Evolutionary conservation across 1,284 basidiomycete species (phyloP).

Genomic region (Rhodotorula sp.): DNA sequence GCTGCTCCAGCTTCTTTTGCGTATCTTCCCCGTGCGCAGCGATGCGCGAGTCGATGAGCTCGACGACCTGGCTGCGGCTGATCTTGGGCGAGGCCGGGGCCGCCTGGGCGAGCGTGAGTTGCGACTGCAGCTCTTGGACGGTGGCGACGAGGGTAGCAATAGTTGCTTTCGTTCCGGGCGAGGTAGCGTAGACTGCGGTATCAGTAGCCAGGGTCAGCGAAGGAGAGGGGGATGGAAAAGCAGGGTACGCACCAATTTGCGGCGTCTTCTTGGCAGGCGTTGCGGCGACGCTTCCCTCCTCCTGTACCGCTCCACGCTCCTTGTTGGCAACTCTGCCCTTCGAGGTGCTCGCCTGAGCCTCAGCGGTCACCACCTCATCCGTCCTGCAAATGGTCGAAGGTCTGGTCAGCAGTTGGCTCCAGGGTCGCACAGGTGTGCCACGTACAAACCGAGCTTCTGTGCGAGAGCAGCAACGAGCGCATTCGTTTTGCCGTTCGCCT

Average conservation of each 20-base stretch:
- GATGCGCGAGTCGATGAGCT: background rate
- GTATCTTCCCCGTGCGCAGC: background rate
- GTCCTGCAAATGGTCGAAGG: too few species aligned
- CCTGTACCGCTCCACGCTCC: too few species aligned
- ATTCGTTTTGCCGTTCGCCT: conserved; percentile 23
- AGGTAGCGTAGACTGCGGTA: background rate
- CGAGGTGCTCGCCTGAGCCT: too few species aligned
- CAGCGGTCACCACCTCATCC: too few species aligned
- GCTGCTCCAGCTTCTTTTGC: background rate
- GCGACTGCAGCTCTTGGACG: conserved; percentile 4
- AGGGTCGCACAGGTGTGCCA: background rate
- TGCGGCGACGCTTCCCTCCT: too few species aligned
- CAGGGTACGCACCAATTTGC: too few species aligned
- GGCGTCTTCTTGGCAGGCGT: too few species aligned
- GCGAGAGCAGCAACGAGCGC: conserved; percentile 5
- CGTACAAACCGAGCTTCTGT: conserved; percentile 3
- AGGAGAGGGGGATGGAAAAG: too few species aligned
- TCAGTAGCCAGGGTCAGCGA: background rate
- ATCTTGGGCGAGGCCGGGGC: background rate
- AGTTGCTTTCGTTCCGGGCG: background rate
- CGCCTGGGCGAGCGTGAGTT: conserved; percentile 1
- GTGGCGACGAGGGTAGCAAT: background rate
- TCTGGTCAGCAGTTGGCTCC: too few species aligned
- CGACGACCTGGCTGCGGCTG: background rate
- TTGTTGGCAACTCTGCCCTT: too few species aligned